Conservation (phyloP, 495 filamentous ascomycete species). For the Jackrogersella minutella region DNA sequence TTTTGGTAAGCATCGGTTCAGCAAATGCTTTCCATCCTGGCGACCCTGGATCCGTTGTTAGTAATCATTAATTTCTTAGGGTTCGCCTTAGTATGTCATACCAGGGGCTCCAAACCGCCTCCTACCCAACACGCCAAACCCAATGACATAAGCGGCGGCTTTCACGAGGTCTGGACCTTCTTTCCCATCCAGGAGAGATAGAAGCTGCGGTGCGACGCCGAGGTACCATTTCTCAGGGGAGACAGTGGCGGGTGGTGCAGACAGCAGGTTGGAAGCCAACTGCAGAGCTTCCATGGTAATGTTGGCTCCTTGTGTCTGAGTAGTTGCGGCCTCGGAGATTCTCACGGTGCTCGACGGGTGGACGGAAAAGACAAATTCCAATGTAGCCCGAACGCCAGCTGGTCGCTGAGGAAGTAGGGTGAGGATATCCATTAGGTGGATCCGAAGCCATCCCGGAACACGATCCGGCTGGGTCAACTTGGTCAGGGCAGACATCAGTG, state of each 20-base stretch:
- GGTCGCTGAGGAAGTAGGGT: slow-evolving; percentile 70
- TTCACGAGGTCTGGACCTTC: slow-evolving; percentile 70
- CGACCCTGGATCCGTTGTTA: slow-evolving; percentile 51
- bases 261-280: slow-evolving; percentile 69
- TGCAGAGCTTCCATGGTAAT: slow-evolving; percentile 78
- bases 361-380: slow-evolving; percentile 74
- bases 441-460: slow-evolving; percentile 58
- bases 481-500: slow-evolving; percentile 56
- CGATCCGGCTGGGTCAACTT: slow-evolving; percentile 55
- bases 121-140: slow-evolving; percentile 74
- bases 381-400: slow-evolving; percentile 70
- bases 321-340: slow-evolving; percentile 48
- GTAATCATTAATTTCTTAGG: background rate
- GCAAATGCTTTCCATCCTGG: slow-evolving; percentile 75
- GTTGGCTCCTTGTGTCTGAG: slow-evolving; percentile 63
- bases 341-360: slow-evolving; percentile 57
- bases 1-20: slow-evolving; percentile 67
- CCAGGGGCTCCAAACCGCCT: slow-evolving; percentile 72
- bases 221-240: slow-evolving; percentile 66
- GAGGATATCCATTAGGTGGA: slow-evolving; percentile 63
- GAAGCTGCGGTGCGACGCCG: slow-evolving; percentile 70
- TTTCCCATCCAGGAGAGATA: slow-evolving; percentile 70
- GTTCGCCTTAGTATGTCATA: slow-evolving; percentile 36
- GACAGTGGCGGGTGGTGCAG: slow-evolving; percentile 67
- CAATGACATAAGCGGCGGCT: slow-evolving; percentile 75